Base-by-base conservation (phyloP, 2,329 filamentous ascomycete species). In the Cercospora berteroae region DNA sequence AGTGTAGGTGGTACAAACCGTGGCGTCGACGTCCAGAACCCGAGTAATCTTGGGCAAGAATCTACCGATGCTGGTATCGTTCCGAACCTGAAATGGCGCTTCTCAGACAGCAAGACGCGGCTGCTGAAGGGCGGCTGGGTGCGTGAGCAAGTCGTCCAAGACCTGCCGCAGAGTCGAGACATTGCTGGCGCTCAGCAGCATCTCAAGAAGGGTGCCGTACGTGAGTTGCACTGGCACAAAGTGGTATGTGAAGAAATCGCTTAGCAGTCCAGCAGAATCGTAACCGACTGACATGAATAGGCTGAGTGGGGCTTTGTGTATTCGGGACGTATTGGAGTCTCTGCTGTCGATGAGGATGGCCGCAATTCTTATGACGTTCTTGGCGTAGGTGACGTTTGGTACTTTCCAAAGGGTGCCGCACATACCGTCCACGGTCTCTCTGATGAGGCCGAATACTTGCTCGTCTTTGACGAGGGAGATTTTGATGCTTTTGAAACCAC, bases 141-240 rank as follows among this genome's bases (percentile, higher is more conserved):
- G 16, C 36, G 36, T 42, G 36, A 42, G 16, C 36, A 42, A 42
- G 36, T 42, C 16, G 36, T 42, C 16, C 36, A 42, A 16, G 89
- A 91, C 74, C 77, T 91, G 6, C 89, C 89, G 0, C 80, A 83
- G 13, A 90, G 88, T 74, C 84, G 87, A 68, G 88, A 90, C 70
- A 89, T 91, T 71, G 81, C 89, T 0, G 88, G 84, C 4, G 89
- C 88, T 1, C 89, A 91, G 76, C 87, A 90, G 77, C 89, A 91
- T 77, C 79, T 91, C 63, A 85, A 83, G 65, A 90, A 89, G 76
- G 88, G 89, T 2, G 86, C 88, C 0, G 84, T 89, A 68, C 83
- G 88, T 20, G 87, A 90, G 74, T 78, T 90, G 23, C 88, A 90
- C 70, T 90, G 85, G 86, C 86, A 88, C 70, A 85, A 82, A 42